Evolutionary conservation across 257 asterid species (phyloP).

Genomic region (Nicotiana obtusifolia): DNA sequence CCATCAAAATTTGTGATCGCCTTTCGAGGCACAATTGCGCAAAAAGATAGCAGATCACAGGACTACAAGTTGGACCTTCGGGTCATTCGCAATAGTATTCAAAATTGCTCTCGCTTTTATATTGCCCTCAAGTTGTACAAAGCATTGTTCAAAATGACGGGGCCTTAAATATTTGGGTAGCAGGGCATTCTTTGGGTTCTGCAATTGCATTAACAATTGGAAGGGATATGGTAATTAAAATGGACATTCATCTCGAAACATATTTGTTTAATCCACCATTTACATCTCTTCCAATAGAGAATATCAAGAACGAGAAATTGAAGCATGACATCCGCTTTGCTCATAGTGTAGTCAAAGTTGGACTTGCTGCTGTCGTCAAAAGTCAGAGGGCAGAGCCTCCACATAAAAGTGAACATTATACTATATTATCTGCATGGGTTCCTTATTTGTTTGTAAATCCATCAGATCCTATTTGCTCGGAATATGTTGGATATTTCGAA

Average conservation of each 20-base stretch:
- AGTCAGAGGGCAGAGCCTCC: neutral
- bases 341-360: conserved; percentile 43
- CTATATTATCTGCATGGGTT: conserved; percentile 44
- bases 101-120: conserved; percentile 35
- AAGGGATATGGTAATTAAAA: conserved; percentile 28
- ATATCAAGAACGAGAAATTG: conserved; percentile 34
- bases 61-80: conserved; percentile 55
- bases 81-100: conserved; percentile 32
- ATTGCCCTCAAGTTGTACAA: conserved; percentile 24
- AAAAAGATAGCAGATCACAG: conserved; percentile 31
- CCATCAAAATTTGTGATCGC: conserved; percentile 47
- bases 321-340: conserved; percentile 45
- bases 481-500: conserved; percentile 50
- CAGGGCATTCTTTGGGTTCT: conserved; percentile 70
- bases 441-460: conserved; percentile 59
- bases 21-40: conserved; percentile 52
- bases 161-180: conserved; percentile 40
- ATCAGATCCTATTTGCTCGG: conserved; percentile 52
- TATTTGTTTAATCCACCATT: conserved; percentile 76
- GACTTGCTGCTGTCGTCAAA: conserved; percentile 45
- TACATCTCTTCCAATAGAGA: conserved; percentile 50
- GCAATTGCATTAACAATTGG: conserved; percentile 55
- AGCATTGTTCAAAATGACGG: conserved; percentile 21
- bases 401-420: conserved; percentile 16
- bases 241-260: conserved; percentile 38